Conservation (phyloP, 768 basidiomycete genomes). For the Hericium erinaceus region DNA sequence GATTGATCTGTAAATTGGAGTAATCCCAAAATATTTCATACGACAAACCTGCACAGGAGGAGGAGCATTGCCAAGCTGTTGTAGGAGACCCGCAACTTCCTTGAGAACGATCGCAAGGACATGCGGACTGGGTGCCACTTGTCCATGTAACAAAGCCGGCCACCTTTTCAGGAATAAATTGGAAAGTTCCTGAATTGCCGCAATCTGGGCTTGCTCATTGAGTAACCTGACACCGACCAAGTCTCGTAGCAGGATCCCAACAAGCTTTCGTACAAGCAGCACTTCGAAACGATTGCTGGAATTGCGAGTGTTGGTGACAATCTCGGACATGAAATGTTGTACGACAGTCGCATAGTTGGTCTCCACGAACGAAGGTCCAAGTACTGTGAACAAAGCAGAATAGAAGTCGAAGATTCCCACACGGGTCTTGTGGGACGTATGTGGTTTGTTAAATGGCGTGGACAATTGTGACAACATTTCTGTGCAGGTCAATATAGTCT, state of each 20-base stretch:
- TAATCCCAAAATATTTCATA: not conserved
- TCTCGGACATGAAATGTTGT: slow-evolving; percentile 68
- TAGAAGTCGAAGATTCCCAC: slow-evolving; percentile 90
- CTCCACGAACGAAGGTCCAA: slow-evolving; percentile 77
- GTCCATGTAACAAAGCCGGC: slow-evolving; percentile 89
- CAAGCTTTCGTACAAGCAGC: slow-evolving; percentile 59
- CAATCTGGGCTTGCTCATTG: slow-evolving; percentile 89
- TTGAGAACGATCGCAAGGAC: slow-evolving; percentile 67
- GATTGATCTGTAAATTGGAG: not conserved
- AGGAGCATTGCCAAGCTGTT: slow-evolving; percentile 88
- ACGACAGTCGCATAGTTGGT: slow-evolving; percentile 72
- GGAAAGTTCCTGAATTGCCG: slow-evolving; percentile 80
- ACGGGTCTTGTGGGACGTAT: slow-evolving; percentile 57
- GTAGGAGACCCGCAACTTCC: slow-evolving; percentile 79
- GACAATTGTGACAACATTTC: slow-evolving; percentile 86
- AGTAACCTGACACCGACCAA: slow-evolving; percentile 83
- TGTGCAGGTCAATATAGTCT: slow-evolving; percentile 56
- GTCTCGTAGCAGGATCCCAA: slow-evolving; percentile 73
- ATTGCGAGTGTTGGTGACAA: slow-evolving; percentile 54
- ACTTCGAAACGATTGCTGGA: slow-evolving; percentile 60
- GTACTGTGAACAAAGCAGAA: slow-evolving; percentile 58
- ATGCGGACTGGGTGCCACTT: slow-evolving; percentile 54
- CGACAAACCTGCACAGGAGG: slow-evolving; percentile 67
- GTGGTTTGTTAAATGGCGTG: slow-evolving; percentile 67
- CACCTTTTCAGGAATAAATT: slow-evolving; percentile 79